Percentiles rank a stretch among this genome's conserved stretches.
Evolutionary conservation across 106 monocot species (phyloP).

Genomic region (Acorus gramineus): DNA sequence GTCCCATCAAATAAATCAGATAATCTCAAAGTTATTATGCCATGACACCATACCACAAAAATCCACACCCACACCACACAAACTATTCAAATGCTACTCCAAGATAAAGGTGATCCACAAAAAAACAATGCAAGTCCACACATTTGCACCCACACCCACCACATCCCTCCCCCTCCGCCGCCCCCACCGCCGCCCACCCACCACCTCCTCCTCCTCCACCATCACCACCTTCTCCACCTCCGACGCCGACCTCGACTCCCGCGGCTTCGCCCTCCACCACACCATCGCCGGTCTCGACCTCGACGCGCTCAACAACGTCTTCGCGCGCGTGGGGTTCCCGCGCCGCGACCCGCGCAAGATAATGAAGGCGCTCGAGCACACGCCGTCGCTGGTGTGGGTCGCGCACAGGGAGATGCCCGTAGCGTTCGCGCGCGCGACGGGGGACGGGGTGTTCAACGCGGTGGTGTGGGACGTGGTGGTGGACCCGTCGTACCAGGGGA

Average conservation of each 20-base stretch:
- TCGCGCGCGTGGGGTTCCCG: constrained; percentile 85
- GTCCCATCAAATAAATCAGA: no score
- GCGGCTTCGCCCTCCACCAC: constrained; percentile 63
- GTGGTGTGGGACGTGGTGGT: constrained; percentile 99
- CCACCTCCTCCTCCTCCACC: background rate
- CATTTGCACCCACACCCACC: background rate
- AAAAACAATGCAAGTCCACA: no score
- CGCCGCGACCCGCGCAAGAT: constrained; percentile 63
- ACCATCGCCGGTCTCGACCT: constrained; percentile 40
- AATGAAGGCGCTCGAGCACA: constrained; percentile 53
- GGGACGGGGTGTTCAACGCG: constrained; percentile 94
- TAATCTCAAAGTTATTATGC: no score
- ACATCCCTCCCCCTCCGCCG: background rate
- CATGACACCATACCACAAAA: no score
- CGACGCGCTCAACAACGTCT: constrained; percentile 61
- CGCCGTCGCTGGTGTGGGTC: constrained; percentile 63
- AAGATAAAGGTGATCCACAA: no score
- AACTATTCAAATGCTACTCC: no score
- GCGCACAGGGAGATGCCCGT: constrained; percentile 32
- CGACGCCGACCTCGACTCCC: constrained; percentile 61
- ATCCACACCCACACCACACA: no score
- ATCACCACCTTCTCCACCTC: constrained; percentile 27
- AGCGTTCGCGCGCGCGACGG: constrained; percentile 79
- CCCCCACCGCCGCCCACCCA: background rate
- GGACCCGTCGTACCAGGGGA: constrained; percentile 82